Percentiles rank a stretch among this genome's conserved stretches.
phyloP scores from a whole-genome alignment of 352 stramenopile genomes.

The Phytophthora melonis region DNA sequence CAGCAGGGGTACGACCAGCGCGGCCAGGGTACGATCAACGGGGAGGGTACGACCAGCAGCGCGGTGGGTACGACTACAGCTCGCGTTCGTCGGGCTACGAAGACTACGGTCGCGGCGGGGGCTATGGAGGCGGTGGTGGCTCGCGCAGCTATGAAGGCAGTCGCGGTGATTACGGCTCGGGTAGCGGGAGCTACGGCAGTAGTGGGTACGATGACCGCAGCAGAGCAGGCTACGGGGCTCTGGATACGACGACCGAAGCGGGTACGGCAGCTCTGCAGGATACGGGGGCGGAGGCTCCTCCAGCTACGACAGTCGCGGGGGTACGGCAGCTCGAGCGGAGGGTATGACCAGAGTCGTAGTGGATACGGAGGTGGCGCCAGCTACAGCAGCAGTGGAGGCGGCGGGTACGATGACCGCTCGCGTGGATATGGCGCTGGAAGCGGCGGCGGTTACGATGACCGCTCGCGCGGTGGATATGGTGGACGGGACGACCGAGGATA shows the following conservation, averaged over 20 bases:
- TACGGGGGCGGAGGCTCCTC: slow-evolving; percentile 21
- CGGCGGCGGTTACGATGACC: slow-evolving; percentile 30
- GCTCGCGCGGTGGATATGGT: slow-evolving; percentile 29
- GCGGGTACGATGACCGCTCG: neutral
- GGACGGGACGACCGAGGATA: slow-evolving; percentile 24
- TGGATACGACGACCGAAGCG: slow-evolving; percentile 41
- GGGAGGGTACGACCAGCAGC: slow-evolving; percentile 13
- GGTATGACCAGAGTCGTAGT: slow-evolving; percentile 17
- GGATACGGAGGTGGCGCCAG: slow-evolving; percentile 16
- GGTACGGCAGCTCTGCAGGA: slow-evolving; percentile 27
- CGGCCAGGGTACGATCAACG: slow-evolving; percentile 23
- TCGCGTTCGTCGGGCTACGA: slow-evolving; percentile 37
- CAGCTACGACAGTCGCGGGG: slow-evolving; percentile 22
- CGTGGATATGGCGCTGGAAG: slow-evolving; percentile 15
- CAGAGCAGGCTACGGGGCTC: slow-evolving; percentile 29
- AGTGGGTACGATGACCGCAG: slow-evolving; percentile 40
- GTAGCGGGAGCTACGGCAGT: slow-evolving; percentile 28
- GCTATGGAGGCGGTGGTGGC: slow-evolving; percentile 28
- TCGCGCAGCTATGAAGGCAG: slow-evolving; percentile 27
- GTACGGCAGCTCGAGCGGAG: neutral
- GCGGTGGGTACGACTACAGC: slow-evolving; percentile 14
- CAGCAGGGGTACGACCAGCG: slow-evolving; percentile 29
- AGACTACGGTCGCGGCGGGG: slow-evolving; percentile 38
- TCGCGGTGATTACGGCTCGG: slow-evolving; percentile 13
- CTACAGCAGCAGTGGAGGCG: neutral